Evolutionary conservation across 768 basidiomycete genomes (phyloP).

Genomic region (Phylloporus sp.): DNA sequence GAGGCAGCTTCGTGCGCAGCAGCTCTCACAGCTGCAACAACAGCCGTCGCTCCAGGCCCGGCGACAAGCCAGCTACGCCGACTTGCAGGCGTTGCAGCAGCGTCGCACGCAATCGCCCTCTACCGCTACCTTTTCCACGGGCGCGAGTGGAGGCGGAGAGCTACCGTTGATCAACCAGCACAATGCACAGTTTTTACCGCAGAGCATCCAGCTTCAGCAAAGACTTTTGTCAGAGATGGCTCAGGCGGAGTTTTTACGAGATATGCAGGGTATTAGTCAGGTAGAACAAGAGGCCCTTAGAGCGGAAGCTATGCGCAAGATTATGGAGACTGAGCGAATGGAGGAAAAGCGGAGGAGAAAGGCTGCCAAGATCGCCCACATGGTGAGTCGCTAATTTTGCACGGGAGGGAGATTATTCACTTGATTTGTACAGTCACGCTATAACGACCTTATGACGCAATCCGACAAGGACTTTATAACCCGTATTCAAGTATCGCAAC

Average conservation of each 20-base stretch:
- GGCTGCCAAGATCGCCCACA: slow-evolving; percentile 83
- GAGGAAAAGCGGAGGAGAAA: slow-evolving; percentile 80
- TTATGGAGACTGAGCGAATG: slow-evolving; percentile 85
- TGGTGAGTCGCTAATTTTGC: slow-evolving; percentile 47
- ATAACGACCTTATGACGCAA: slow-evolving; percentile 95
- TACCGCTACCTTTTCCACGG: slow-evolving; percentile 31
- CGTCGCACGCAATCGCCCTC: slow-evolving; percentile 50
- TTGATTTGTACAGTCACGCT: slow-evolving; percentile 58
- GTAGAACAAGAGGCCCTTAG: slow-evolving; percentile 68
- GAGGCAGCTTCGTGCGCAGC: slow-evolving; percentile 54
- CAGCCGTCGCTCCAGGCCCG: slow-evolving; percentile 38
- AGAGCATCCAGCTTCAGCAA: slow-evolving; percentile 71
- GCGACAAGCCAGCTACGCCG: slow-evolving; percentile 41
- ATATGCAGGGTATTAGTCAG: slow-evolving; percentile 56
- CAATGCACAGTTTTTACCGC: slow-evolving; percentile 51
- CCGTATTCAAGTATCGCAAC: slow-evolving; percentile 96
- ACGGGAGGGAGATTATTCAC: neutral
- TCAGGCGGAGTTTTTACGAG: slow-evolving; percentile 63
- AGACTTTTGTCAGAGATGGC: slow-evolving; percentile 73
- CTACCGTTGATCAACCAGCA: slow-evolving; percentile 46
- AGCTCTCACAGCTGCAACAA: slow-evolving; percentile 46
- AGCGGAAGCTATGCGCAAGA: slow-evolving; percentile 81
- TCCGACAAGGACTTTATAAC: slow-evolving; percentile 99
- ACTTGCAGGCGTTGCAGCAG: slow-evolving; percentile 46
- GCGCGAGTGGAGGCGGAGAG: slow-evolving; percentile 24